Evolutionary conservation across 2,329 filamentous ascomycete genomes (phyloP), one percentile per base, ranked within the genome.

Genomic region (Fusarium torreyae): DNA sequence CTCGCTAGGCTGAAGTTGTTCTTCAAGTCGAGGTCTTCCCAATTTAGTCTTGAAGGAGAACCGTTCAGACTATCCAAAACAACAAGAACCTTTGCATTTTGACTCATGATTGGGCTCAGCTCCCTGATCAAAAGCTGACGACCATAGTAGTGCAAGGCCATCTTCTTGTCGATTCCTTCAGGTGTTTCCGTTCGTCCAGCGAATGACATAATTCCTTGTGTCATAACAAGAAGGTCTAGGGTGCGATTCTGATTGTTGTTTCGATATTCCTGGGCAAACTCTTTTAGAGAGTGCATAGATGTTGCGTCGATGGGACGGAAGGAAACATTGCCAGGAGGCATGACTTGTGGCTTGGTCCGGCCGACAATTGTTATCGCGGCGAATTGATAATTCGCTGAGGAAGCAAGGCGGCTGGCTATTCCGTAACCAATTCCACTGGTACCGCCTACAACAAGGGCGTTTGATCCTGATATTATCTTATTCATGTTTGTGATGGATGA

Each of bases 91-190:
- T 77, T 80, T 14, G 79, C 74, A 31, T 78, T 72, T 1, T 71
- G 57, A n/a, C 69, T 76, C 31, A 84, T 63, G 0, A 75, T 71
- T 0, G 83, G 81, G 0, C 78, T 63, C 3, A 85, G 75, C 28
- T 82, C 79, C n/a, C 75, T 68, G 34, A 83, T 78, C 26, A 85
- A 78, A 0, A 82, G 78, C 63, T 84, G 82, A 11, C 78, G 79
- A 6, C 81, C 79, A 65, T 85, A 85, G 63, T 81, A 84, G 56
- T 83, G 81, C 15, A 84, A 71, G 0, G 78, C 78, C 75, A 84
- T 80, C 63, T 84, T 84, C 40, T 74, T 73, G 48, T 84, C 81
- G 22, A 85, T 78, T 1, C 81, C 82, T 68, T 85, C 83, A 1
- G 77, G 26, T 1, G 82, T 83, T 68, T 84, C 81, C 1, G 73